Percentiles rank a stretch among this genome's conserved stretches.
Evolutionary conservation across 805 yeast species (phyloP).

Genomic region (Ogataea henricii): DNA sequence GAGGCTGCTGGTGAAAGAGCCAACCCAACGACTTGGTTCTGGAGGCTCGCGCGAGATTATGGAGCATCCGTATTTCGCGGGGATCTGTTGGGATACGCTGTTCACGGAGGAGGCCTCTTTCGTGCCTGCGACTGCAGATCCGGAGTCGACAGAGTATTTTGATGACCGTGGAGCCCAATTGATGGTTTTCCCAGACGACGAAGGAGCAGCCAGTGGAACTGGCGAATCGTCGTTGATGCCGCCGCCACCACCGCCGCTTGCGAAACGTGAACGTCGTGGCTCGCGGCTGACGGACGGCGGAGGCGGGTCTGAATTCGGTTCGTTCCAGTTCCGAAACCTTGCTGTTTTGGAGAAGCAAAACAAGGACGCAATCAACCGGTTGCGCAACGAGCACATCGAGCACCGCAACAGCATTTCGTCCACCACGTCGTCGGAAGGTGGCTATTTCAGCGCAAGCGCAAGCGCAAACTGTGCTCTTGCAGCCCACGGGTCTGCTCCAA

Average conservation of each 20-base stretch:
- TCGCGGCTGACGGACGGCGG: conserved; percentile 67
- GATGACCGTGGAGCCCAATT: conserved; percentile 86
- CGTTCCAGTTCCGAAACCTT: conserved; percentile 85
- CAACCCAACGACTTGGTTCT: conserved; percentile 69
- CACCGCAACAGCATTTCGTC: conserved; percentile 43
- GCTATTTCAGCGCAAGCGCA: conserved; percentile 19
- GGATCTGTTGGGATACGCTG: conserved; percentile 71
- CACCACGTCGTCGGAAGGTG: conserved; percentile 50
- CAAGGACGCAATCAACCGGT: conserved; percentile 84
- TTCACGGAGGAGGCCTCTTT: conserved; percentile 77
- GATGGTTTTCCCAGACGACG: conserved; percentile 57
- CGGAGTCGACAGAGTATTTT: conserved; percentile 89
- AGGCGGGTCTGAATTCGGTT: conserved; percentile 76
- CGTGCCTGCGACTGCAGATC: conserved; percentile 75
- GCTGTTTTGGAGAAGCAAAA: conserved; percentile 92
- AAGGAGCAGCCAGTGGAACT: conserved; percentile 33
- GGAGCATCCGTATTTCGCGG: conserved; percentile 73
- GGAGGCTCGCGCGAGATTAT: conserved; percentile 79
- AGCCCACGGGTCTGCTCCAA: conserved; percentile 25
- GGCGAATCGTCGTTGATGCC: conserved; percentile 18
- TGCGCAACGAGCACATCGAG: conserved; percentile 80
- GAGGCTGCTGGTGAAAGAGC: conserved; percentile 63
- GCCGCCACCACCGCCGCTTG: conserved; percentile 34
- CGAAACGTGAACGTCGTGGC: conserved; percentile 69
- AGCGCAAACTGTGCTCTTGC: conserved; percentile 21